Evolutionary conservation across 768 basidiomycete species (phyloP).

Genomic region (Russula sp.): DNA sequence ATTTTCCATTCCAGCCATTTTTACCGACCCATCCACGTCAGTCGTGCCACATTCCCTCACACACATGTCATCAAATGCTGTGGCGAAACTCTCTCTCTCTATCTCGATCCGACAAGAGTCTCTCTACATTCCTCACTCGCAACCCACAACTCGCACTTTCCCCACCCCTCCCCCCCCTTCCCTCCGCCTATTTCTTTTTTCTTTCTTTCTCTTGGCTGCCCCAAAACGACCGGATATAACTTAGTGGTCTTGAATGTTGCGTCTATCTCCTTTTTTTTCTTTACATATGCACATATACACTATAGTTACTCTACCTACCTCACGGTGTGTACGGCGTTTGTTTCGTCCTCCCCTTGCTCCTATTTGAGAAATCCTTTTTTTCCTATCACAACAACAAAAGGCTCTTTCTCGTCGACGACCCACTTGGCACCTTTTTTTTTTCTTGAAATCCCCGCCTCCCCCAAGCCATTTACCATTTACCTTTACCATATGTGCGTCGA

Average conservation of each 20-base stretch:
- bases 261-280: slow-evolving; percentile 1
- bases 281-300: neutral
- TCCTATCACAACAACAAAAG: too few relatives aligned
- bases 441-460: neutral
- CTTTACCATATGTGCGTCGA: neutral
- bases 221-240: slow-evolving; percentile 3
- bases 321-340: neutral
- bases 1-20: slow-evolving; percentile 6
- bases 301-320: neutral
- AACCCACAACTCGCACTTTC: neutral
- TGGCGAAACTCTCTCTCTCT: too few relatives aligned
- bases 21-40: neutral
- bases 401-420: too few relatives aligned
- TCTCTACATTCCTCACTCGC: neutral
- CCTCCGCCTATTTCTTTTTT: too few relatives aligned
- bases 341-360: too few relatives aligned
- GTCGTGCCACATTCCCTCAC: neutral
- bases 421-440: neutral
- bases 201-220: neutral
- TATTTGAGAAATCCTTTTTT: too few relatives aligned
- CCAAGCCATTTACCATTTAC: neutral
- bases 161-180: neutral
- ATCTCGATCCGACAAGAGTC: neutral
- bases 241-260: neutral
- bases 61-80: neutral